Percentiles rank a stretch among this genome's conserved stretches.
Conservation (phyloP, 495 filamentous ascomycete species). For the Oleoguttula mirabilis region DNA sequence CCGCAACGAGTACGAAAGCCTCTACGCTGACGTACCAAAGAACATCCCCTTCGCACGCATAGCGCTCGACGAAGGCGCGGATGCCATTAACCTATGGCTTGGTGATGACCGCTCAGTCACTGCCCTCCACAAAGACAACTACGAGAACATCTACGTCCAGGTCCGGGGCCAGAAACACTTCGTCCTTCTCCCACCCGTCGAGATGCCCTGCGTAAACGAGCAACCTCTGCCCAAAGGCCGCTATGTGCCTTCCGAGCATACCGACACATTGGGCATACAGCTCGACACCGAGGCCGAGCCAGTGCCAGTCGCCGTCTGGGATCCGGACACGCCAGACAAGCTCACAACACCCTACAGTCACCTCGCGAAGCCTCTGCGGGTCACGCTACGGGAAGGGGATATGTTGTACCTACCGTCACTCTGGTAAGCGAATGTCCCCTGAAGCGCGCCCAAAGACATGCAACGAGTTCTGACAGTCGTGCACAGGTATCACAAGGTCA, state of each 20-base stretch:
- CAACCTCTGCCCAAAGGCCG: slow-evolving; percentile 36
- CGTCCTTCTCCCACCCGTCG: slow-evolving; percentile 53
- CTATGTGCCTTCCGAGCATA: slow-evolving; percentile 32
- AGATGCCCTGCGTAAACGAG: slow-evolving; percentile 52
- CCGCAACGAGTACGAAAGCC: slow-evolving; percentile 48
- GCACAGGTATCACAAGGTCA: slow-evolving; percentile 66
- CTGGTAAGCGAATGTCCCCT: no score
- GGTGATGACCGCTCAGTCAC: slow-evolving; percentile 53
- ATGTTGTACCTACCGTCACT: slow-evolving; percentile 69
- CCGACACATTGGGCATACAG: slow-evolving; percentile 24
- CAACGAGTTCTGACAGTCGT: no score
- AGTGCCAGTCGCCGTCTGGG: slow-evolving; percentile 57
- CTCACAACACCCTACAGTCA: slow-evolving; percentile 42
- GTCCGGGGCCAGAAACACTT: slow-evolving; percentile 58
- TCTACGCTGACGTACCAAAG: slow-evolving; percentile 43
- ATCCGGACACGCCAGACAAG: slow-evolving; percentile 46
- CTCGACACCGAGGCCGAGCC: slow-evolving; percentile 28
- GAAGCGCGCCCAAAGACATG: no score
- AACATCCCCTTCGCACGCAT: slow-evolving; percentile 55
- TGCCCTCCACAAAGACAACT: slow-evolving; percentile 63
- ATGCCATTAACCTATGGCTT: slow-evolving; percentile 72
- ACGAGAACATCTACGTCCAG: slow-evolving; percentile 72
- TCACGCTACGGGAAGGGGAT: slow-evolving; percentile 56
- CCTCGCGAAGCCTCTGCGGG: slow-evolving; percentile 42
- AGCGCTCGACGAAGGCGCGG: slow-evolving; percentile 46